A percentile compares a stretch with the other conserved stretches of the same genome.
Conservation (phyloP, 768 basidiomycete species). For the Termitomyces sp. region DNA sequence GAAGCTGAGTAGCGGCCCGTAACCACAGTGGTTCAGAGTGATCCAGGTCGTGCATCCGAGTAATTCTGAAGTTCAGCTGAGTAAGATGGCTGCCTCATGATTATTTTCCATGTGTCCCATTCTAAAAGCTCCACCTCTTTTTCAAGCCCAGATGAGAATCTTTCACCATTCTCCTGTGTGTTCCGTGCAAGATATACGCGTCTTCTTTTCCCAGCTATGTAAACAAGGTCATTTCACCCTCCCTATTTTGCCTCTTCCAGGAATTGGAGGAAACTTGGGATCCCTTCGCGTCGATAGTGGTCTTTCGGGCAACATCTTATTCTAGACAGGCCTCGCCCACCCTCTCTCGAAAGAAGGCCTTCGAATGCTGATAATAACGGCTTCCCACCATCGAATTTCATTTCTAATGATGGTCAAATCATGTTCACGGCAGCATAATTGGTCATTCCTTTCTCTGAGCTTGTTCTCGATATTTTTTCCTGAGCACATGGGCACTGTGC, state of each 20-base stretch:
- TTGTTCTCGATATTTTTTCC: neutral
- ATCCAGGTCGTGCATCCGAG: neutral
- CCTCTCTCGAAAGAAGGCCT: neutral
- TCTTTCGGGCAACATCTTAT: neutral
- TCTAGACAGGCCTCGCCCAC: neutral
- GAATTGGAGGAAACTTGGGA: neutral
- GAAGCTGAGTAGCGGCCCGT: neutral
- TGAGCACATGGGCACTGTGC: neutral
- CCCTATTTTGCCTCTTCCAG: neutral
- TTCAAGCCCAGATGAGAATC: neutral
- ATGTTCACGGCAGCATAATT: neutral
- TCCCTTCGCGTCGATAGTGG: neutral
- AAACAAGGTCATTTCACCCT: neutral
- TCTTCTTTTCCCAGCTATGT: neutral
- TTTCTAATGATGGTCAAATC: neutral
- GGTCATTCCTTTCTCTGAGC: neutral
- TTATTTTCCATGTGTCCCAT: neutral
- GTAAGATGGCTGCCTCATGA: neutral
- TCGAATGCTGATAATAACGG: neutral
- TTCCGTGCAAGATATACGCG: neutral
- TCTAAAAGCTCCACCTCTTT: neutral
- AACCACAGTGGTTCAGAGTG: neutral
- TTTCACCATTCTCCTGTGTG: neutral
- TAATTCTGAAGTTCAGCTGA: neutral
- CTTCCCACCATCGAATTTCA: neutral